Base-by-base conservation (phyloP, 495 filamentous ascomycete genomes). In the Hypoxylon crocopeplum region DNA sequence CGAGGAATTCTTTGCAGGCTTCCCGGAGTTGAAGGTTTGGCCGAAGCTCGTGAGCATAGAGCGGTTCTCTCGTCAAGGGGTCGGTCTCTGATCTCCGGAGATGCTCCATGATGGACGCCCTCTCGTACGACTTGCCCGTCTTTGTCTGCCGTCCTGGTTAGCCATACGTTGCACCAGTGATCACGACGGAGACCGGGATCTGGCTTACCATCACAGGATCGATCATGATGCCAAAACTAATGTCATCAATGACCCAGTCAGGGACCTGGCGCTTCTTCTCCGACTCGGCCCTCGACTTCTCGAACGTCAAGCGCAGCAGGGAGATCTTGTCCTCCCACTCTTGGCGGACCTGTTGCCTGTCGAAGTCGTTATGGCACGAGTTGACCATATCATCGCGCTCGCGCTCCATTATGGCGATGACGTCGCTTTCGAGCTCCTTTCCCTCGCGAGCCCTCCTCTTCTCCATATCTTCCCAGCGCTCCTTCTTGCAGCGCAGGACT, bases 171-270 rank as follows among this genome's bases (percentile, higher is more conserved):
- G 25, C 15, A 3, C 3, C 29, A n/a, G n/a, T n/a, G 12, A 20
- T 32, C 2, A 5, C 3, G 19, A 36, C 2, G 19, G 20, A 24
- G 6, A 15, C 27, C 53, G 19, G 41, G 40, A 11, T 5, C 7
- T 27, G 29, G 77, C 81, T 67, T 73, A 88, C 85, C 13, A 93
- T 79, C 10, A 94, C 90, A 3, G 91, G 94, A 73, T 98, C 94
- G 62, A 93, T 82, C 93, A 98, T 97, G 56, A 97, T 82, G 30
- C 84, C 81, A 62, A 97, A 97, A 0, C 88, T 91, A 45, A 98
- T 98, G 17, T 86, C 88, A 67, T 98, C 94, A 36, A 98, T 80
- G 0, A 90, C 78, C 78, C 91, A 91, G 57, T 96, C 93, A 0
- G 94, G 93, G 2, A 96, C 89, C 59, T 88, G 75, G 48, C 90